Evolutionary conservation across 2,329 filamentous ascomycete genomes (phyloP).

Genomic region (Fusarium foetens): DNA sequence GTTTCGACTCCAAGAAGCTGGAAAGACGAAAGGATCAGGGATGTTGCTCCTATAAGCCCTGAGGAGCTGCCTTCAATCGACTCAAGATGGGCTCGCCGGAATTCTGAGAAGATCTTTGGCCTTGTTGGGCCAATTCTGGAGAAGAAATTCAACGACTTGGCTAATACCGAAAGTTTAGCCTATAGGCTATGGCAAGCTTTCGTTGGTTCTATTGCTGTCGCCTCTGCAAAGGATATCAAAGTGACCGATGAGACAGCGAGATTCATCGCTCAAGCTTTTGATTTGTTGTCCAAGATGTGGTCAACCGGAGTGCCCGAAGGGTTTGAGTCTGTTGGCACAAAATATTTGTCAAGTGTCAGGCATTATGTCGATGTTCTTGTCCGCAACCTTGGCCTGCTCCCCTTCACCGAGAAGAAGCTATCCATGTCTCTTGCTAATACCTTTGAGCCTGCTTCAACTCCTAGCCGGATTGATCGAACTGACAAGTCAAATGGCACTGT

Average conservation of each 20-base stretch:
- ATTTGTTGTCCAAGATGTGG: constrained; percentile 78
- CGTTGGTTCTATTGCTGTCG: constrained; percentile 70
- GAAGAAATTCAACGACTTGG: constrained; percentile 70
- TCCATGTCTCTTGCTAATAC: constrained; percentile 62
- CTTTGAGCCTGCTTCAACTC: constrained; percentile 72
- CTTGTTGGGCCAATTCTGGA: constrained; percentile 70
- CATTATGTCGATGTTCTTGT: constrained; percentile 61
- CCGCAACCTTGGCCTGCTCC: constrained; percentile 64
- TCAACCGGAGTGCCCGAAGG: constrained; percentile 48
- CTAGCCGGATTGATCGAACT: constrained; percentile 66
- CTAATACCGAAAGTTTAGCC: constrained; percentile 64
- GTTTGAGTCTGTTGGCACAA: constrained; percentile 57
- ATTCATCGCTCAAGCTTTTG: constrained; percentile 78
- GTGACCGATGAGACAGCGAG: constrained; percentile 84
- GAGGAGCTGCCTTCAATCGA: constrained; percentile 88
- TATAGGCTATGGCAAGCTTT: constrained; percentile 70
- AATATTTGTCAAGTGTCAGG: constrained; percentile 66
- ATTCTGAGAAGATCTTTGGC: constrained; percentile 71
- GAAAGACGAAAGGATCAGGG: constrained; percentile 77
- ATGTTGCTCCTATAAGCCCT: constrained; percentile 65
- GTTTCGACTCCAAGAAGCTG: constrained; percentile 69
- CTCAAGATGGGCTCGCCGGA: constrained; percentile 85
- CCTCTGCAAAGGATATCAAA: constrained; percentile 87
- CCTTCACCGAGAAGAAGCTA: constrained; percentile 71
- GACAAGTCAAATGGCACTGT: constrained; percentile 62